Evolutionary conservation across 78 protist genomes (phyloP), one percentile per base, ranked within the genome.

Genomic region (Guillardia theta): DNA sequence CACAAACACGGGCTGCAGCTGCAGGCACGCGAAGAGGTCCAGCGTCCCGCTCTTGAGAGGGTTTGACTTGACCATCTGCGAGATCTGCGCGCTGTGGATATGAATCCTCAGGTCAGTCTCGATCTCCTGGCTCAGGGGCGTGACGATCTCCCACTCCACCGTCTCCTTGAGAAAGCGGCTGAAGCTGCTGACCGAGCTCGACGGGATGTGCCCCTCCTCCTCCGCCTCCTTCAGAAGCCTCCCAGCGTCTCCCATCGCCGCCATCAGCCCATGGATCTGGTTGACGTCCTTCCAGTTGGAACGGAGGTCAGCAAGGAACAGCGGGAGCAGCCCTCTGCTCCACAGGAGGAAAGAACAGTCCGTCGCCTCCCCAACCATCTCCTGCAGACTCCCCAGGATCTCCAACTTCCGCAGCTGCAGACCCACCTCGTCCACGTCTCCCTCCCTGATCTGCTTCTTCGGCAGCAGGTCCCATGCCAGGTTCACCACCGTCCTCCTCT

Each of bases 91-190:
- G 0, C 96, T 78, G 54, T 98, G 99, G 30, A 95, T 92, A 30
- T 96, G 95, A 30, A 97, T 36, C 9, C 99, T 96, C 30, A 98
- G 95, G 62, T 97, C 98, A 22, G 97, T 94, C 93, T 97, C 99
- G 33, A 98, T 94, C 30, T 95, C 98, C 24, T 46, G 80, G 58
- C 97, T 95, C 24, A 98, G 97, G 64, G 98, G 98, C 24, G 90
- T 58, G 46, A 98, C 47, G 39, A 98, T 92, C 50, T 62, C 45
- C 64, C 95, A 96, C 47, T 93, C 96, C 10, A 96, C 33, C 94
- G 80, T 36, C 44, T 21, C 27, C 30, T 46, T 9, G 37, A 95
- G 95, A 22, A 22, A 3, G 47, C 95, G 48, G 48, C 64, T 0
- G 45, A n/a, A n/a, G n/a, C n/a, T n/a, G n/a, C n/a, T 24, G 39